Percentiles rank a stretch among this genome's conserved stretches.
phyloP scores from a whole-genome alignment of 352 stramenopile species.

The Globisporangium acanthophoron region DNA sequence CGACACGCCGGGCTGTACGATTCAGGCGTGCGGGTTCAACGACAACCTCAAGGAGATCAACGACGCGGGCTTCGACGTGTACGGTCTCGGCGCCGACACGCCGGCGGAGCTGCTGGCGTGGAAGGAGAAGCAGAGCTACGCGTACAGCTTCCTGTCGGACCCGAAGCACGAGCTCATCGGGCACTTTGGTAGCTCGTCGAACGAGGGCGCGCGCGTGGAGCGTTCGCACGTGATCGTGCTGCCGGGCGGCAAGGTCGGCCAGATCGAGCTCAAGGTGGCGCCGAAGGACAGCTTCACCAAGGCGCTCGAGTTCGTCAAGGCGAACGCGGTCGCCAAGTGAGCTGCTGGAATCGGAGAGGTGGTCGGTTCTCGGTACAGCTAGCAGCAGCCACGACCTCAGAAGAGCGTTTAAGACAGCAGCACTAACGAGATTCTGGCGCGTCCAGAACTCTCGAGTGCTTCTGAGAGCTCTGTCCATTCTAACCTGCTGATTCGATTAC shows the following conservation, averaged over 20 bases:
- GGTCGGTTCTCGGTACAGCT: background rate
- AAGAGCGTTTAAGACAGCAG: background rate
- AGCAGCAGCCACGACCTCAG: background rate
- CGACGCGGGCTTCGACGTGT: slow-evolving; percentile 73
- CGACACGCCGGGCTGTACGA: slow-evolving; percentile 79
- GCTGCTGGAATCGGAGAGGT: background rate
- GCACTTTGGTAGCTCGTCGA: slow-evolving; percentile 74
- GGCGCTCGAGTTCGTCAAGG: slow-evolving; percentile 55
- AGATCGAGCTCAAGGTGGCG: slow-evolving; percentile 68
- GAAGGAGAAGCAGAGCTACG: slow-evolving; percentile 77
- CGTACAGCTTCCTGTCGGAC: slow-evolving; percentile 79
- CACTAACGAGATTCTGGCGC: background rate
- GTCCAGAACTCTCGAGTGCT: no score
- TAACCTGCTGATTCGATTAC: no score
- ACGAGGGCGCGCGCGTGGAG: slow-evolving; percentile 52
- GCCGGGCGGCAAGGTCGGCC: slow-evolving; percentile 61
- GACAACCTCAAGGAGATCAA: slow-evolving; percentile 76
- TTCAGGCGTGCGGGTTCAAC: slow-evolving; percentile 82
- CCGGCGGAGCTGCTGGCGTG: slow-evolving; percentile 62
- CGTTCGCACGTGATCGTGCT: slow-evolving; percentile 84
- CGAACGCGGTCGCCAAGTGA: slow-evolving; percentile 12
- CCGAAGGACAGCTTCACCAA: slow-evolving; percentile 81
- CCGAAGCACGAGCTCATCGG: slow-evolving; percentile 69
- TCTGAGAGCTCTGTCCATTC: no score
- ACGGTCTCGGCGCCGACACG: slow-evolving; percentile 68